Base-by-base conservation (phyloP, 2,329 filamentous ascomycete genomes). In the Cryphonectria radicalis region DNA sequence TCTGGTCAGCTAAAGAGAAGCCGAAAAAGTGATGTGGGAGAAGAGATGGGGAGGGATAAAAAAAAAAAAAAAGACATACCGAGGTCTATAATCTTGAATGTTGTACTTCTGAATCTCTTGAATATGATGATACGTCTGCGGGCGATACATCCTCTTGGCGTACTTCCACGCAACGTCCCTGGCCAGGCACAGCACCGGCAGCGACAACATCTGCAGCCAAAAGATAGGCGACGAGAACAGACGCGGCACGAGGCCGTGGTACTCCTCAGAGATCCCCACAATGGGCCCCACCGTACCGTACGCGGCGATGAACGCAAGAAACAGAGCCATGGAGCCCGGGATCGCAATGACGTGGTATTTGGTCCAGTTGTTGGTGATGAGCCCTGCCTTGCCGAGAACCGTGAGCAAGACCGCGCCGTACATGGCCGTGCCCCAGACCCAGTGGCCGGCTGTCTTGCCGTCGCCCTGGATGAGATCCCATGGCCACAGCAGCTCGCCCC, bases 21-120 rank as follows among this genome's bases (percentile, higher is more conserved):
- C 67, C 3, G 22, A 55, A 60, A 55, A 55, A 62, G 11, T 25
- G 4, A 71, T 60, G 50, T 69, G 40, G 78, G 40, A 5, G 43
- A 25, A 32, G 40, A 25, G 6, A 2, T 8, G 8, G 28, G 28
- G 3, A n/a, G 78, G 37, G 7, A n/a, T n/a, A 66, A 66, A 67
- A 40, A 55, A 53, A n/a, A 10, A 69, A 53, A 32, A 22, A 72
- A 68, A 43, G 66, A 85, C 88, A 76, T 88, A 95, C 93, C 96
- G 91, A 73, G 96, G 96, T 79, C 96, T 88, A 82, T 99, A 99
- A 84, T 99, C 96, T 84, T 99, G 96, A 73, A 99, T 97, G 78
- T 99, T 99, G 84, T 98, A 99, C 84, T 99, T 99, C 82, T 99
- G 96, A 76, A 99, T 99, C 84, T 99, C 96, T 82, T 99, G 96